Percentiles rank a stretch among this genome's conserved stretches.
These are phyloP conservation scores for Lachancea sp. DNA, from an alignment of 805 yeast genomes.

Conservation along the genomic window DNA sequence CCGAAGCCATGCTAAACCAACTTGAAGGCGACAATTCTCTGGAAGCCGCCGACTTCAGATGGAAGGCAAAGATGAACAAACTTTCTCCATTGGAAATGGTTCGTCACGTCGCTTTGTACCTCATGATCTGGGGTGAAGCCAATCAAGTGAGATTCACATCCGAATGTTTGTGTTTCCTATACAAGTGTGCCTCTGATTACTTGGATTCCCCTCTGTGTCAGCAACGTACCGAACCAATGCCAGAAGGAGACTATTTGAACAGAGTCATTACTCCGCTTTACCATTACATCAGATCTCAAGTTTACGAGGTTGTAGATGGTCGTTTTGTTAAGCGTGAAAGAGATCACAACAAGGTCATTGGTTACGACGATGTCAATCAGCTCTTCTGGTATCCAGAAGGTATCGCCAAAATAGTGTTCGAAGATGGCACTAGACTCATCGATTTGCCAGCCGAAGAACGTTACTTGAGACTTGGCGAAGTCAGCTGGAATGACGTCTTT, in stretches of 20 bases:
- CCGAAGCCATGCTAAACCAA: conserved; percentile 53
- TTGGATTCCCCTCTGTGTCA: conserved; percentile 84
- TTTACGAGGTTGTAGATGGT: conserved; percentile 74
- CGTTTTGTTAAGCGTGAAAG: conserved; percentile 78
- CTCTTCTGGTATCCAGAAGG: conserved; percentile 99
- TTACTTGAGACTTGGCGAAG: conserved; percentile 83
- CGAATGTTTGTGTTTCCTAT: conserved; percentile 87
- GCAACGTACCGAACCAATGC: conserved; percentile 75
- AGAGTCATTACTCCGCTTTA: conserved; percentile 89
- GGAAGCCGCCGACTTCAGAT: conserved; percentile 74
- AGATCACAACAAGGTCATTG: conserved; percentile 74
- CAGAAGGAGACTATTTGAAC: conserved; percentile 85
- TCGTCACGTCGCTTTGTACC: conserved; percentile 68
- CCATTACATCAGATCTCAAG: conserved; percentile 71
- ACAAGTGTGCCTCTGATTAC: conserved; percentile 91
- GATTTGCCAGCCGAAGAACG: conserved; percentile 89
- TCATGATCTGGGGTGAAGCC: conserved; percentile 85
- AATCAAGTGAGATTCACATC: conserved; percentile 90
- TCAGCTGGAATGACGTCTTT: conserved; percentile 85
- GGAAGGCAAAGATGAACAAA: conserved; percentile 76
- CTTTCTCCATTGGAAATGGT: conserved; percentile 73
- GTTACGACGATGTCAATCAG: conserved; percentile 98
- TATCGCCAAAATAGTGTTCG: conserved; percentile 82
- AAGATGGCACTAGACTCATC: conserved; percentile 86
- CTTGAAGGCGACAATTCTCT: conserved; percentile 79